Evolutionary conservation across 768 basidiomycete species (phyloP).

Genomic region (Naganishia antarctica): DNA sequence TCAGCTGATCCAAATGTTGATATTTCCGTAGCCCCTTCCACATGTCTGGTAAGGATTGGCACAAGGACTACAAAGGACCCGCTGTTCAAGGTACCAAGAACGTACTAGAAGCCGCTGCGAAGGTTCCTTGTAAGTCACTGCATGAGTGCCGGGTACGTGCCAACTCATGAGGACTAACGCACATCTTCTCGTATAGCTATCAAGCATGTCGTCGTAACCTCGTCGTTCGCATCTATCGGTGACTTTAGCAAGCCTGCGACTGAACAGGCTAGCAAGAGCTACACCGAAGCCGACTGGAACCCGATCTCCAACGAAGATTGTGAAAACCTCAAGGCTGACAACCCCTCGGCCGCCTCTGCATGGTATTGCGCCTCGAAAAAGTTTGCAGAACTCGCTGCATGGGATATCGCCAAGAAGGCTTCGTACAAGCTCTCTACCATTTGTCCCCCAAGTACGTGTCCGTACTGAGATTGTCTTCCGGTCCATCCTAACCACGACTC

Average conservation of each 20-base stretch:
- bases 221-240: conserved; percentile 54
- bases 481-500: not conserved
- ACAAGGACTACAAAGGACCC: conserved; percentile 32
- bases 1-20: not conserved
- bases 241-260: conserved; percentile 28
- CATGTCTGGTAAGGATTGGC: conserved; percentile 31
- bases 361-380: conserved; percentile 44
- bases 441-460: conserved; percentile 30
- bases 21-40: conserved; percentile 35
- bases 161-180: not conserved
- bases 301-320: conserved; percentile 34
- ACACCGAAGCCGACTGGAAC: conserved; percentile 43
- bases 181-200: conserved; percentile 43
- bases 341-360: conserved; percentile 8
- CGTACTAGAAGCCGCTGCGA: conserved; percentile 36
- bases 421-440: conserved; percentile 32
- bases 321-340: conserved; percentile 31
- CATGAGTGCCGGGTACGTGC: not conserved
- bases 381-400: conserved; percentile 36
- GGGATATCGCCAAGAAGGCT: conserved; percentile 28
- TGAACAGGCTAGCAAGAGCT: conserved; percentile 30
- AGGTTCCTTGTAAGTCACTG: conserved; percentile 30
- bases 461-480: not conserved
- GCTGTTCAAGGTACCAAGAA: conserved; percentile 39
- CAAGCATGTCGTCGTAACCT: conserved; percentile 66